Conservation (phyloP, 2,329 filamentous ascomycete genomes). For the Dothiorella sarmentorum region DNA sequence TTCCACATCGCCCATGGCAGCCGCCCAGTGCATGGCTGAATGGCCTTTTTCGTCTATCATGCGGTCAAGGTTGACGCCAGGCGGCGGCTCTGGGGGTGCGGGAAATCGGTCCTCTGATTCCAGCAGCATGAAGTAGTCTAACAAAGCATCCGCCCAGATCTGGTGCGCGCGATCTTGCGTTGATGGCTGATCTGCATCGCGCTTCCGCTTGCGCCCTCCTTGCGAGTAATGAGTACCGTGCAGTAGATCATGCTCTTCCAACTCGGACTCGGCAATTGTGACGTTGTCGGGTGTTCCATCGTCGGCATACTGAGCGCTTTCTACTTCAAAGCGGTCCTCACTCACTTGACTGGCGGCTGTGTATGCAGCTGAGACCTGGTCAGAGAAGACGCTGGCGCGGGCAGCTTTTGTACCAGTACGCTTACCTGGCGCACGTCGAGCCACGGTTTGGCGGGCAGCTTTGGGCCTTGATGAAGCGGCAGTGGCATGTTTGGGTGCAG, state of each 20-base stretch:
- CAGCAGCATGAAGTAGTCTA: conserved; percentile 93
- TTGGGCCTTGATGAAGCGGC: conserved; percentile 73
- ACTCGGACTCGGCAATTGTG: conserved; percentile 79
- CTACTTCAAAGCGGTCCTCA: conserved; percentile 65
- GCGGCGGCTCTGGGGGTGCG: conserved; percentile 71
- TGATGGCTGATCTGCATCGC: conserved; percentile 62
- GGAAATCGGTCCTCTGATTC: conserved; percentile 71
- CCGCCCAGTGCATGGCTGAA: conserved; percentile 94
- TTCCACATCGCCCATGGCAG: conserved; percentile 92
- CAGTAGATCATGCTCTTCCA: conserved; percentile 76
- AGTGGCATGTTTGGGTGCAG: conserved; percentile 83
- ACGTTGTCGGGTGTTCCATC: conserved; percentile 80
- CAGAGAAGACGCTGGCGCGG: neutral
- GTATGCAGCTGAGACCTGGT: neutral
- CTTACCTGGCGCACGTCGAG: conserved; percentile 31
- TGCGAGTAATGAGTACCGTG: conserved; percentile 63
- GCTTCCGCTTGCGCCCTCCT: conserved; percentile 70
- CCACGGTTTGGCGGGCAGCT: conserved; percentile 63
- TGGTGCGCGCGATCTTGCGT: conserved; percentile 78
- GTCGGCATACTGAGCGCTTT: conserved; percentile 62
- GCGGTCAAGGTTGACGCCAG: conserved; percentile 83
- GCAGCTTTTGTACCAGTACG: neutral
- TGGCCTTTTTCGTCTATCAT: conserved; percentile 92
- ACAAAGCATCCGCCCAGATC: conserved; percentile 84
- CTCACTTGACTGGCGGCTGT: conserved; percentile 40